phyloP scores from a whole-genome alignment of 2,329 filamentous ascomycete species.

The Penicillium nordicum region DNA sequence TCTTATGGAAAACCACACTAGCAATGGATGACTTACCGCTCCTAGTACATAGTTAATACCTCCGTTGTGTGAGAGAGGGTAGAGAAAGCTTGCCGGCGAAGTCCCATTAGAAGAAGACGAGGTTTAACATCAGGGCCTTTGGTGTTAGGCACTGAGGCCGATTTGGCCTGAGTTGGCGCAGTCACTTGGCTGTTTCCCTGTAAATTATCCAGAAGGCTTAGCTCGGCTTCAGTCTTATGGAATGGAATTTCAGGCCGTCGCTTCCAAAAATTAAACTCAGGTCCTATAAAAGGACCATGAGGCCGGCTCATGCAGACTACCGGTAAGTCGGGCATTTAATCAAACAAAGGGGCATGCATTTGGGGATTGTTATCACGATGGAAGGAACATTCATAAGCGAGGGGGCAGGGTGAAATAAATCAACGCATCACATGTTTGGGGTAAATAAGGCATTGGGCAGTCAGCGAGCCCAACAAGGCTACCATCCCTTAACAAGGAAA shows the following conservation, averaged over 20 bases:
- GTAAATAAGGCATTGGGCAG: slow-evolving; percentile 1
- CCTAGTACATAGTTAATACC: slow-evolving; percentile 49
- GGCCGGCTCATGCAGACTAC: slow-evolving; percentile 12
- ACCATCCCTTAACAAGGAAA: neutral
- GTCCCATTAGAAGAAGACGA: slow-evolving; percentile 87
- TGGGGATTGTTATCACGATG: neutral
- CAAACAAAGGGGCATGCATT: slow-evolving; percentile 1
- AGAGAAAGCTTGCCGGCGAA: slow-evolving; percentile 66
- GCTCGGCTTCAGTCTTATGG: slow-evolving; percentile 32
- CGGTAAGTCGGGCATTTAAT: slow-evolving; percentile 5
- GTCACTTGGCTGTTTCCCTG: slow-evolving; percentile 31
- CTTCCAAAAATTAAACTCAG: slow-evolving; percentile 13
- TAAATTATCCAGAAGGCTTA: slow-evolving; percentile 35
- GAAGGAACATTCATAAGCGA: neutral
- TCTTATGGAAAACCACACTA: slow-evolving; percentile 98
- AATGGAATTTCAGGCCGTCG: neutral
- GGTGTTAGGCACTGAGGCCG: slow-evolving; percentile 28
- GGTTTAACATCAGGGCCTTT: slow-evolving; percentile 66
- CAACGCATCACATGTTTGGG: slow-evolving; percentile 13
- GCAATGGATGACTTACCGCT: slow-evolving; percentile 98
- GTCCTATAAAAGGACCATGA: slow-evolving; percentile 17
- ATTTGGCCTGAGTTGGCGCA: slow-evolving; percentile 27
- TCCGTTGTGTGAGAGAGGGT: neutral
- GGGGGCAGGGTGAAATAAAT: neutral
- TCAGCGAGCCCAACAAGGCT: slow-evolving; percentile 1